These are phyloP conservation scores for Phialocephala sp. DNA, from an alignment of 2,329 filamentous ascomycete species.

Conservation along the genomic window DNA sequence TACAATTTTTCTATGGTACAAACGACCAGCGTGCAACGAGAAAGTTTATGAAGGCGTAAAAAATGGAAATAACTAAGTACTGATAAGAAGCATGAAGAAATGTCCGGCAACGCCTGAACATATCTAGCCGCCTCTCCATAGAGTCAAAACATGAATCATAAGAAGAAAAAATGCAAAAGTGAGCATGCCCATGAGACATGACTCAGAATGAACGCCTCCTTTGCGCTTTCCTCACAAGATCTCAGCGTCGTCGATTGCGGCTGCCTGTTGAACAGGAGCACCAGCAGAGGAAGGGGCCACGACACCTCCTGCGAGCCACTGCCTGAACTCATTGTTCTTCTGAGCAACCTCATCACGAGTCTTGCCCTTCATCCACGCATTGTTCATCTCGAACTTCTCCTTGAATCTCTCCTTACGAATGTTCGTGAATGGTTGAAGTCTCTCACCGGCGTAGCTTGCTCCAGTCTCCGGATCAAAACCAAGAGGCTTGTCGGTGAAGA, in stretches of 20 bases:
- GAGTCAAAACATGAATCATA: not conserved
- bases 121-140: not conserved
- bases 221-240: not conserved
- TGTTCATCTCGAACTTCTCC: conserved; percentile 59
- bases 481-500: conserved; percentile 55
- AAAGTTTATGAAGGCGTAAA: not conserved
- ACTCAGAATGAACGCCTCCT: conserved; percentile 5
- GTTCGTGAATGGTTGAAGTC: conserved; percentile 44
- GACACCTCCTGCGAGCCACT: conserved; percentile 49
- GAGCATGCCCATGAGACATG: not conserved
- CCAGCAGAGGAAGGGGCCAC: conserved; percentile 3
- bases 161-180: not conserved
- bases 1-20: conserved; percentile 8
- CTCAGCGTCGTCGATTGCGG: not conserved
- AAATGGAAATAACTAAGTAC: not conserved
- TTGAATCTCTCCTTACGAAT: conserved; percentile 51
- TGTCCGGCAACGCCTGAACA: conserved; percentile 1
- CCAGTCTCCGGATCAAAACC: conserved; percentile 46
- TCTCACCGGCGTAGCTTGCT: conserved; percentile 39
- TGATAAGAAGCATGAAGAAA: not conserved
- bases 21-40: not conserved
- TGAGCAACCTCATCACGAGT: conserved; percentile 55
- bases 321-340: conserved; percentile 52
- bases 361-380: conserved; percentile 55
- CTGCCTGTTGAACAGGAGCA: not conserved